Base-by-base conservation (phyloP, 441 rosid genomes). In the Populus trichocarpa region DNA sequence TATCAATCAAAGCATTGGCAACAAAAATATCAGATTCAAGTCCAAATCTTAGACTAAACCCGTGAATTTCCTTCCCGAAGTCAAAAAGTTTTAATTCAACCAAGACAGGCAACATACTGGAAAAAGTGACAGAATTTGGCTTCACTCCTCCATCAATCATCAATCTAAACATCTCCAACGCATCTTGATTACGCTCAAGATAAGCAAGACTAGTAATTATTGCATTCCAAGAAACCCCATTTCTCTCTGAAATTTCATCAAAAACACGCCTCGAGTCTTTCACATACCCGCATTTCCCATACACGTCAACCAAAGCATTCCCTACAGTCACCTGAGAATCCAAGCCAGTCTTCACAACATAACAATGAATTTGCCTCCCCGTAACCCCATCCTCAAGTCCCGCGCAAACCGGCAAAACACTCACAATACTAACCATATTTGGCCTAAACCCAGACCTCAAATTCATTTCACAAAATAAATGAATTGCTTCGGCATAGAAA, bases 181-280 rank as follows among this genome's bases (percentile, higher is more conserved):
- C 99, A 82, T 90, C 97, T 80, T 86, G 84, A 72, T 83, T 67
- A 66, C 82, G 79, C 65, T 86, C 88, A 10, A 89, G 84, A 79
- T 88, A 92, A 78, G 90, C 90, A 50, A 86, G 90, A 65, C 94
- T 90, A 30, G 94, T 92, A 18, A 96, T 94, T 69, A 96, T 82
- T n/a, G 92, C 92, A 87, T 94, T 96, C 99, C 97, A 96, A 25
- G 94, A 84, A 63, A 94, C 91, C 79, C 86, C 93, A 81, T 89
- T 92, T 85, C 87, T 96, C 73, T 86, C 90, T 4, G 81, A 86
- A 87, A 91, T 84, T 75, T 80, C 89, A 79, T 91, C 85, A 68
- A 96, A 91, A 81, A 94, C 91, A 69, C 71, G 79, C 64, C 82
- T 72, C 0, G 98, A 96, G 73, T 67, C 77, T 33, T 86, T 81